These are phyloP conservation scores for Dendrothele bispora DNA, from an alignment of 768 basidiomycete species.

Conservation along the genomic window DNA sequence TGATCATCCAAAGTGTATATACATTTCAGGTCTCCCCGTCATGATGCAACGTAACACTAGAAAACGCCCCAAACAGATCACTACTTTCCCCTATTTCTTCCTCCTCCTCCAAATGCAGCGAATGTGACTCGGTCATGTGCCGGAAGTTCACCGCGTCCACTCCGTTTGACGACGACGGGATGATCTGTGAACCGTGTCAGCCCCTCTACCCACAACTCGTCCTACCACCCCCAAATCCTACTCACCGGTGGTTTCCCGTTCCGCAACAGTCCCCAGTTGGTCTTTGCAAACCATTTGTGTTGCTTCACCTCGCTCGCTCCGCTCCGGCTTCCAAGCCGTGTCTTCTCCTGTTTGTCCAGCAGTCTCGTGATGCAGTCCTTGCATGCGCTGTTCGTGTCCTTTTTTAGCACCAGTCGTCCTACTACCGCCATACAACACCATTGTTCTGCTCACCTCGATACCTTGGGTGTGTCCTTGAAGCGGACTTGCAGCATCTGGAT, in stretches of 20 bases:
- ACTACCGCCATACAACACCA: conserved; percentile 20
- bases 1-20: too few relatives aligned
- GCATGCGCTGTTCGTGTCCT: conserved; percentile 66
- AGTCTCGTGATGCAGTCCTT: conserved; percentile 87
- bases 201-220: too few relatives aligned
- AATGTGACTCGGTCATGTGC: conserved; percentile 84
- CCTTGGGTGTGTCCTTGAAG: conserved; percentile 84
- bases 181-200: conserved; percentile 58
- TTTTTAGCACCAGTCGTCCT: too few relatives aligned
- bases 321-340: conserved; percentile 84
- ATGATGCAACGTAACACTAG: conserved; percentile 85
- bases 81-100: conserved; percentile 45
- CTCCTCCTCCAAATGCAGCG: conserved; percentile 83
- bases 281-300: conserved; percentile 96
- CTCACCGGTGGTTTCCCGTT: conserved; percentile 92
- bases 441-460: conserved; percentile 58
- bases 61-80: conserved; percentile 86
- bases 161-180: conserved; percentile 76
- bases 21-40: conserved; percentile 65
- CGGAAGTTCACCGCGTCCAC: conserved; percentile 89
- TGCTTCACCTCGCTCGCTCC: conserved; percentile 99
- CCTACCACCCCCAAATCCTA: too few relatives aligned
- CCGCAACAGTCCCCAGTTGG: conserved; percentile 95
- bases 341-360: conserved; percentile 89
- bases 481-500: conserved; percentile 84